Conservation (phyloP, 2,329 filamentous ascomycete species). For the Diaporthe sp. region DNA sequence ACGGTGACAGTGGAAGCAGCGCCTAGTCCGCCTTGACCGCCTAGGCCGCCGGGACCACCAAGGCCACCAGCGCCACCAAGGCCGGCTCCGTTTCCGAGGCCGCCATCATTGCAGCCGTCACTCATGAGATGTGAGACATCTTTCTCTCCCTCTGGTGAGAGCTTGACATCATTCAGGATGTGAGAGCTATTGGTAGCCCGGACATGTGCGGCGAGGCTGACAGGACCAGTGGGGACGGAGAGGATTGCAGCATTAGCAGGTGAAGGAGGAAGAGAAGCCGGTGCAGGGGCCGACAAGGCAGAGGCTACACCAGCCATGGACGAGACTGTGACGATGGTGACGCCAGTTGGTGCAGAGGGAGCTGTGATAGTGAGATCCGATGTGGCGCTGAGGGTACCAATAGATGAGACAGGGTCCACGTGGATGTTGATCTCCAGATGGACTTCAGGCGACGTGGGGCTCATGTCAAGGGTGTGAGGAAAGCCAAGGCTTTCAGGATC, state of each 20-base stretch:
- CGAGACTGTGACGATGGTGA: neutral
- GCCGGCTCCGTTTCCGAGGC: constrained; percentile 28
- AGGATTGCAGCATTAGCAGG: constrained; percentile 25
- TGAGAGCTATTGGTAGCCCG: neutral
- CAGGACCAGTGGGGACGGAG: constrained; percentile 19
- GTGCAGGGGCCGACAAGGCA: neutral
- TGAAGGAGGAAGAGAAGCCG: constrained; percentile 5
- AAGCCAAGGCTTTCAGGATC: constrained; percentile 16
- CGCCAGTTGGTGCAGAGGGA: neutral
- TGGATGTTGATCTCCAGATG: constrained; percentile 38
- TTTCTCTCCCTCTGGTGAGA: constrained; percentile 23
- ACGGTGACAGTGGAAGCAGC: constrained; percentile 34
- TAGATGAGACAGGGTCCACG: constrained; percentile 12
- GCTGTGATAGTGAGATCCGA: constrained; percentile 17
- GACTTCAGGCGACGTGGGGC: constrained; percentile 15
- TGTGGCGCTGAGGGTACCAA: neutral
- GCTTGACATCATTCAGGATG: constrained; percentile 16
- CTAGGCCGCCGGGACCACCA: constrained; percentile 11
- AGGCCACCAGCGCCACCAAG: constrained; percentile 30
- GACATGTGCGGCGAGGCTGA: constrained; percentile 5
- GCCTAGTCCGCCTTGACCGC: constrained; percentile 9
- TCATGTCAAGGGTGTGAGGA: constrained; percentile 28
- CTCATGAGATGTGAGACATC: constrained; percentile 21
- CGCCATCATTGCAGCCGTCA: constrained; percentile 29
- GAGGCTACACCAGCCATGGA: constrained; percentile 7